Conservation (phyloP, 495 filamentous ascomycete genomes). For the Aspergillus funiculosus region DNA sequence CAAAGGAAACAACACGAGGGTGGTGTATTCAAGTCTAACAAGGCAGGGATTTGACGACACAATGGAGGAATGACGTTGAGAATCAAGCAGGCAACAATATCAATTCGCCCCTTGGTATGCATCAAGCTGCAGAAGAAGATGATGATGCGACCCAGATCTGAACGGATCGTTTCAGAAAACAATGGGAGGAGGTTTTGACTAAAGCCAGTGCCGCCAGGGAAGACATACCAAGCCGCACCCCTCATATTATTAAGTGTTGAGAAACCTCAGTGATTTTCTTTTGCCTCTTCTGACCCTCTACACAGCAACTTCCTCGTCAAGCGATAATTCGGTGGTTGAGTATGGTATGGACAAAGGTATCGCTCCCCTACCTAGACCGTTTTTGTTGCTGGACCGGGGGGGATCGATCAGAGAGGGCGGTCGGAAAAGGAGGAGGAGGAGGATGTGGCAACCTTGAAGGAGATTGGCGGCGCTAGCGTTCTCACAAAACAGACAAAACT, state of each 20-base stretch:
- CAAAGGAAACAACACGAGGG: constrained; percentile 1
- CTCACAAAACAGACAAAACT: constrained; percentile 2
- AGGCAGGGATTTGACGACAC: constrained; percentile 4
- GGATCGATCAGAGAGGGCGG: too few relatives aligned
- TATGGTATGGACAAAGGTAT: not conserved
- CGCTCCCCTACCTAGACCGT: too few relatives aligned
- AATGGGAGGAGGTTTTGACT: constrained; percentile 13
- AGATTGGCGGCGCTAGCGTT: constrained; percentile 10
- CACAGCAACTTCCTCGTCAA: not conserved
- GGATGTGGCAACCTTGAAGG: constrained; percentile 10
- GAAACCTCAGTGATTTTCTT: not conserved
- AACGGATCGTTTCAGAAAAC: constrained; percentile 15
- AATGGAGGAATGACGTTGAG: constrained; percentile 9
- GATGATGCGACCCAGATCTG: not conserved
- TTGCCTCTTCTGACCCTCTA: not conserved
- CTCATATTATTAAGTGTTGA: constrained; percentile 18
- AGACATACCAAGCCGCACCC: constrained; percentile 20
- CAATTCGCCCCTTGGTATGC: constrained; percentile 9
- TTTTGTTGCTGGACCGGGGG: too few relatives aligned
- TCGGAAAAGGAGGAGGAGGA: constrained; percentile 7
- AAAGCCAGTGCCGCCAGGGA: constrained; percentile 7
- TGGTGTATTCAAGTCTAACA: constrained; percentile 6
- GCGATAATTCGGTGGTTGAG: not conserved
- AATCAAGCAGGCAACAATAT: constrained; percentile 12
- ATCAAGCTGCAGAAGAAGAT: constrained; percentile 1